A percentile compares a stretch with the other conserved stretches of the same genome.
Conservation (phyloP, 164 flowering plant species). For the Vitis amurensis region DNA sequence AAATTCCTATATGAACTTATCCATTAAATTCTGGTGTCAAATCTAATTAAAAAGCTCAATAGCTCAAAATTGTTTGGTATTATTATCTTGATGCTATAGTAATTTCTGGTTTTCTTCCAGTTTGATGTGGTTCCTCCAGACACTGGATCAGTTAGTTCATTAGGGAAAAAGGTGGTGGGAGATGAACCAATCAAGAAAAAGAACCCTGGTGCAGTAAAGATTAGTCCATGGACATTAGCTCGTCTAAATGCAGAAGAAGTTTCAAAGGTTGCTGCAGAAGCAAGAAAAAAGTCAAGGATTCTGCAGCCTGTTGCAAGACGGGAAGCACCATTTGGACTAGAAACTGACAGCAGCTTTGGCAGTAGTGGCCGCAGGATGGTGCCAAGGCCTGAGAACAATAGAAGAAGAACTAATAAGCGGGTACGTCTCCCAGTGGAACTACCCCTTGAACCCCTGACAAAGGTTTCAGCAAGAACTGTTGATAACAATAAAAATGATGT, state of each 20-base stretch:
- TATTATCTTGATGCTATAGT: background rate
- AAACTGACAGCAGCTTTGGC: conserved; percentile 72
- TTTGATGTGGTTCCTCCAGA: conserved; percentile 96
- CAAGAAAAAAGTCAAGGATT: conserved; percentile 82
- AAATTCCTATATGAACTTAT: no score
- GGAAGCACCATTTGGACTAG: conserved; percentile 42
- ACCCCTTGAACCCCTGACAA: conserved; percentile 43
- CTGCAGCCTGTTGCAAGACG: conserved; percentile 73
- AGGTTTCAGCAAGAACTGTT: conserved; percentile 36
- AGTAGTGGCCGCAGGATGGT: conserved; percentile 61
- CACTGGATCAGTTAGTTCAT: conserved; percentile 67
- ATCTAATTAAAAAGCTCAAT: no score
- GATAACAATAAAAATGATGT: conserved; percentile 24
- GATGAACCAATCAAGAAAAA: conserved; percentile 67
- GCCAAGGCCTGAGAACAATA: conserved; percentile 52
- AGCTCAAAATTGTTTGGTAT: no score
- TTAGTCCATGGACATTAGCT: conserved; percentile 95
- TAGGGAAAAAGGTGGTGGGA: conserved; percentile 49
- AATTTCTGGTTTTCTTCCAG: conserved; percentile 38
- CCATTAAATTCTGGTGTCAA: no score
- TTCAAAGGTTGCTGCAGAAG: conserved; percentile 84
- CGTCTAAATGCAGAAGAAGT: conserved; percentile 90
- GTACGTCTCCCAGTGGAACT: conserved; percentile 71
- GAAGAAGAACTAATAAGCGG: conserved; percentile 56
- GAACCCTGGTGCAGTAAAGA: conserved; percentile 66